phyloP scores from a whole-genome alignment of 2,329 filamentous ascomycete species.

The Remersonia thermophila region DNA sequence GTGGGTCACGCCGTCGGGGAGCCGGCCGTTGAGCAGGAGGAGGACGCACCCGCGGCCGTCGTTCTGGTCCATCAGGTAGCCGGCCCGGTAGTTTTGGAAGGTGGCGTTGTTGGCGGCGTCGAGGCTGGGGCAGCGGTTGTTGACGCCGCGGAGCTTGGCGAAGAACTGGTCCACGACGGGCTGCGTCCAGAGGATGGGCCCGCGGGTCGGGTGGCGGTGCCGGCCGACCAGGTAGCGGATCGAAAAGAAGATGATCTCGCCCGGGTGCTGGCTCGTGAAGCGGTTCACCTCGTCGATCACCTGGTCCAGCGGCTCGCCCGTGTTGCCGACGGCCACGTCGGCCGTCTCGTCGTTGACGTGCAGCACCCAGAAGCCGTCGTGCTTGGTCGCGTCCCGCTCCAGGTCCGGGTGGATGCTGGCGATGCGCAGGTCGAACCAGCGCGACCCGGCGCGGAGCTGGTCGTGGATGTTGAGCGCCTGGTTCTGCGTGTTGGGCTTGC shows the following conservation, averaged over 20 bases:
- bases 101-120: slow-evolving; percentile 15
- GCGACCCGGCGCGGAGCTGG: slow-evolving; percentile 32
- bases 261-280: slow-evolving; percentile 31
- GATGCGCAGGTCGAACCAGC: slow-evolving; percentile 36
- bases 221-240: slow-evolving; percentile 31
- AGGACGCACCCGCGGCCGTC: slow-evolving; percentile 23
- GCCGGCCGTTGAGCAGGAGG: slow-evolving; percentile 19
- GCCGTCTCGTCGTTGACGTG: slow-evolving; percentile 17
- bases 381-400: slow-evolving; percentile 4
- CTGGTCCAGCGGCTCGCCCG: slow-evolving; percentile 31
- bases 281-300: slow-evolving; percentile 32
- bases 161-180: slow-evolving; percentile 32
- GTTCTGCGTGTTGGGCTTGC: slow-evolving; percentile 30
- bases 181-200: slow-evolving; percentile 25
- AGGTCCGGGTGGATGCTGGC: slow-evolving; percentile 24
- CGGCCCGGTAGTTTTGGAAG: slow-evolving; percentile 18
- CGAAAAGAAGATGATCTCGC: slow-evolving; percentile 34
- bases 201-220: slow-evolving; percentile 21
- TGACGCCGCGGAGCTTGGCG: slow-evolving; percentile 27
- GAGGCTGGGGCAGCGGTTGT: slow-evolving; percentile 26
- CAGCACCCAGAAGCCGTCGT: slow-evolving; percentile 25
- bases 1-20: slow-evolving; percentile 9
- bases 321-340: slow-evolving; percentile 29
- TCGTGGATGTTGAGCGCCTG: slow-evolving; percentile 32
- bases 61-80: slow-evolving; percentile 22